These are phyloP conservation scores for Berkeleyomyces basicola DNA, from an alignment of 2,329 filamentous ascomycete genomes.

Conservation along the genomic window DNA sequence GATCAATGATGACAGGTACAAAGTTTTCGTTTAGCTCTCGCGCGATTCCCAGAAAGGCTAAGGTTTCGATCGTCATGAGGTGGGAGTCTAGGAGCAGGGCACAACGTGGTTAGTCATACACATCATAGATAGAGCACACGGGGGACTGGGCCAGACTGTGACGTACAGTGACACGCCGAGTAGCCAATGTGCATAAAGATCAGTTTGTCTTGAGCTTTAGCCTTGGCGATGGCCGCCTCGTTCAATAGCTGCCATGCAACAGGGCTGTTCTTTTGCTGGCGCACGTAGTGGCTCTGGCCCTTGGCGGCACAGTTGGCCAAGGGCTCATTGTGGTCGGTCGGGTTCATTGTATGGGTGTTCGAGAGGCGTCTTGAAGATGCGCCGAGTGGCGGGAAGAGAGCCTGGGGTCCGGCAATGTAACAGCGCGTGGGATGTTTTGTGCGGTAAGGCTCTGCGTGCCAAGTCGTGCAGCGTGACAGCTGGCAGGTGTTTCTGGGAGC, in stretches of 20 bases:
- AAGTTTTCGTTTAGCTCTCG: conserved; percentile 71
- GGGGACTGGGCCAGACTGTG: conserved; percentile 9
- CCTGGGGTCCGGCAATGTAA: no score
- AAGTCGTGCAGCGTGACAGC: neutral
- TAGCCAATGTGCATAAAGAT: conserved; percentile 93
- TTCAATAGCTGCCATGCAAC: conserved; percentile 89
- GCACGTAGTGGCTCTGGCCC: conserved; percentile 40
- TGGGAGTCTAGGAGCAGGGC: conserved; percentile 45
- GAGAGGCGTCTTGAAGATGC: neutral
- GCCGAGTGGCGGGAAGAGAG: neutral
- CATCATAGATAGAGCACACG: neutral
- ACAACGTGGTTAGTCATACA: conserved; percentile 15
- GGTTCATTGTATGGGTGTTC: neutral
- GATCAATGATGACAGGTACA: conserved; percentile 81
- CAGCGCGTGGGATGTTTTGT: no score
- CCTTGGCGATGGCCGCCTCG: conserved; percentile 57
- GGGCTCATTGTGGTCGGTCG: neutral
- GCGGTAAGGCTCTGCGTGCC: neutral
- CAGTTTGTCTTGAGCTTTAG: conserved; percentile 66
- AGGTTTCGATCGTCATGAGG: conserved; percentile 86
- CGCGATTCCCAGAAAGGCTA: conserved; percentile 68
- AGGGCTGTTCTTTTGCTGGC: conserved; percentile 59
- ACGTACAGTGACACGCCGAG: conserved; percentile 82
- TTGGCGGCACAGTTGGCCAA: conserved; percentile 21
- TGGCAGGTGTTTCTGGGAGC: neutral